Conservation (phyloP, 23 red algal genomes). For the Gracilaria domingensis region DNA sequence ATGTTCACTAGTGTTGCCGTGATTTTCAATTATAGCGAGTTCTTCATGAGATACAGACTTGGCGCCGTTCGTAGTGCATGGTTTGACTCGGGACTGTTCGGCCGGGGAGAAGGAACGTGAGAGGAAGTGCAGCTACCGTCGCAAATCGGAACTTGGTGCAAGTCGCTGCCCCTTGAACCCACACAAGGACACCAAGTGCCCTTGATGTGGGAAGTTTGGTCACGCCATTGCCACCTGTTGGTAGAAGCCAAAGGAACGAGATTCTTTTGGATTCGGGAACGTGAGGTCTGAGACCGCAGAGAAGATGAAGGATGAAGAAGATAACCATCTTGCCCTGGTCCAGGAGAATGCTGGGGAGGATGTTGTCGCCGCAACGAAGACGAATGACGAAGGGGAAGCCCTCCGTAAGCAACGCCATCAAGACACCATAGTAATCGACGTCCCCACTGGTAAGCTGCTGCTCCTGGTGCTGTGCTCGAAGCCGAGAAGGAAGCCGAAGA, state of each 20-base stretch:
- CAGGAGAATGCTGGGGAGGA: constrained; percentile 2
- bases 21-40: too few relatives aligned
- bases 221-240: constrained; percentile 11
- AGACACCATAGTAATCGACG: not conserved
- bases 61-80: too few relatives aligned
- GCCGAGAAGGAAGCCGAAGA: not conserved
- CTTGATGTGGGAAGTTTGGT: constrained; percentile 28
- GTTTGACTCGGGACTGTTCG: not conserved
- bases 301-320: not conserved
- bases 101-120: not conserved
- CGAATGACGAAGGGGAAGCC: not conserved
- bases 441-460: not conserved
- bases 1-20: too few relatives aligned
- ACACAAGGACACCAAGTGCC: not conserved
- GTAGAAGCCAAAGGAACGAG: not conserved
- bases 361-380: not conserved
- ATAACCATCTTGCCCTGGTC: not conserved
- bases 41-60: too few relatives aligned
- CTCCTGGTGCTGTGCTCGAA: not conserved
- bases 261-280: too few relatives aligned
- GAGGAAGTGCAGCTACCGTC: not conserved
- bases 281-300: not conserved
- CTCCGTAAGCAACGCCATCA: not conserved
- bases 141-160: not conserved
- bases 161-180: constrained; percentile 21